Base-by-base conservation (phyloP, 306 rosid species). In the Purshia tridentata region DNA sequence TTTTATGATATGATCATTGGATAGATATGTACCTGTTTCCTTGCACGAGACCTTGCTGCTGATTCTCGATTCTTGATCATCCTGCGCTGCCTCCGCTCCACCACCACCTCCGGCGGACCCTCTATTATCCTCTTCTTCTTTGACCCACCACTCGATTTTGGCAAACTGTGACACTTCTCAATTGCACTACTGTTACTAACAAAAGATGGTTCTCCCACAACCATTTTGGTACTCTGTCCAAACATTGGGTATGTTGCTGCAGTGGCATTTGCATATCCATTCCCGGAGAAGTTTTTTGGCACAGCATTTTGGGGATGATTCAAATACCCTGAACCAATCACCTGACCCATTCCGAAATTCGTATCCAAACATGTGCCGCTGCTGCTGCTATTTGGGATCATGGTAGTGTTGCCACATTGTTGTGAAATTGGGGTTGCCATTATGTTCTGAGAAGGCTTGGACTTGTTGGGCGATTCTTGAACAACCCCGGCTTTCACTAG, bases 61-160 rank as follows among this genome's bases (percentile, higher is more conserved):
- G 97, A 91, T 76, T 91, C 96, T 6, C 96, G 86, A 69, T 91
- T 91, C 82, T 87, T 91, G 79, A 91, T 73, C 96, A 91, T 91
- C 64, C 96, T 76, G 16, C 90, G 93, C 59, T 87, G 97, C 84
- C 93, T 81, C 53, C 91, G 70, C 79, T 86, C 90, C 61, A 88
- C 78, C 0, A 82, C 88, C 42, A 84, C 86, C 62, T 92, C 92
- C 4, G 81, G 78, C n/a, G 89, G 83, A 20, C 89, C 87, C 23
- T 84, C 86, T 4, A 81, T 71, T 2, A 88, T 86, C 84, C 84
- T 86, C 66, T 67, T 85, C 76, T 74, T 74, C 45, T 73, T 54
- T 29, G 19, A 29, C n/a, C 81, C 83, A 37, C 77, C 67, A 18
- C 47, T 60, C 22, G 88, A 65, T 56, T 86, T 88, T 15, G 75